Conservation (phyloP, 139 green algal species). For the Tetraselmis chui region DNA sequence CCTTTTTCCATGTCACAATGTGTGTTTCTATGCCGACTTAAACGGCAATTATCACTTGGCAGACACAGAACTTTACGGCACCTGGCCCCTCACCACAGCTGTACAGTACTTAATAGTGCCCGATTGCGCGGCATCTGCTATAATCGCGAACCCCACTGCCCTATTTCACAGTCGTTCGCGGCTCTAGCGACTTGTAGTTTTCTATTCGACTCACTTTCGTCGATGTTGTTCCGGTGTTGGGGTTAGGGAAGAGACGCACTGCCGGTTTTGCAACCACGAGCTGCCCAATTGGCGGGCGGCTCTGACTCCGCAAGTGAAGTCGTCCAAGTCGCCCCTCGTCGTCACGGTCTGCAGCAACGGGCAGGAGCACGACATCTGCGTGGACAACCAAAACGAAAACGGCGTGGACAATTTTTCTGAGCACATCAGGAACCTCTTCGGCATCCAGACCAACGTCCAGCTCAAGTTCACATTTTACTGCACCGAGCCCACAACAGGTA, state of each 20-base stretch:
- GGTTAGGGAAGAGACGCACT: not conserved
- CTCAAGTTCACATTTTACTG: not conserved
- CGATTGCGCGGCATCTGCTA: too few species aligned
- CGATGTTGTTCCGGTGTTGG: too few species aligned
- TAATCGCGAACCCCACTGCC: too few species aligned
- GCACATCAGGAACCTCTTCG: not conserved
- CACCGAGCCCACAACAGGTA: not conserved
- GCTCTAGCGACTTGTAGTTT: too few species aligned
- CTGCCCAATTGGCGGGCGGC: not conserved
- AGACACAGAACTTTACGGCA: too few species aligned
- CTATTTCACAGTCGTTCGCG: too few species aligned
- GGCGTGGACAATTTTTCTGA: not conserved
- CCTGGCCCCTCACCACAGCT: too few species aligned
- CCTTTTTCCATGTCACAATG: too few species aligned
- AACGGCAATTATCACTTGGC: too few species aligned
- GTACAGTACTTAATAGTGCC: too few species aligned
- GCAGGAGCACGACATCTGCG: not conserved
- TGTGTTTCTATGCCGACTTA: too few species aligned
- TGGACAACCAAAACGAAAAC: not conserved
- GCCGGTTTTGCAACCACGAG: not conserved
- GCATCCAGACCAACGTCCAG: not conserved
- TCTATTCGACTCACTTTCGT: too few species aligned
- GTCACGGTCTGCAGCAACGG: not conserved
- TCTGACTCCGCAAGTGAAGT: not conserved
- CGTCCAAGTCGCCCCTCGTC: not conserved